Evolutionary conservation across 768 basidiomycete species (phyloP).

Genomic region (Bullera alba): DNA sequence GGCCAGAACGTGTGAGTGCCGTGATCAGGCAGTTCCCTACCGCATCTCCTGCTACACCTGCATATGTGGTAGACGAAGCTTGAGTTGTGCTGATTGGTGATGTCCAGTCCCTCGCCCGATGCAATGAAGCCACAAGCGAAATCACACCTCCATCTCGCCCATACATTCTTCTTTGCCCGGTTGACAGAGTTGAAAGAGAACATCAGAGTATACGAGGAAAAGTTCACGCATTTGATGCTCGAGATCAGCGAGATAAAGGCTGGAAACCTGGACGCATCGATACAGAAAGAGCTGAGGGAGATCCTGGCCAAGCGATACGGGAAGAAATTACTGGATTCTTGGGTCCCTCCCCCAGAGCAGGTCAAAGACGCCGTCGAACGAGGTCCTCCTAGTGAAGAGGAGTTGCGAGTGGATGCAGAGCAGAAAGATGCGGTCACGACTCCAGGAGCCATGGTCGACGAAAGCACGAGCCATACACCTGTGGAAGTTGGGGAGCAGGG

Average conservation of each 20-base stretch:
- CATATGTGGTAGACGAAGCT: no score
- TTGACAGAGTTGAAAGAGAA: slow-evolving; percentile 64
- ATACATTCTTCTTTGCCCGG: slow-evolving; percentile 64
- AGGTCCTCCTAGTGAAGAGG: slow-evolving; percentile 10
- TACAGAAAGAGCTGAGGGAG: slow-evolving; percentile 50
- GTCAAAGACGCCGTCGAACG: slow-evolving; percentile 15
- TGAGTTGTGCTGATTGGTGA: slow-evolving; percentile 1
- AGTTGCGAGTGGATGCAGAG: slow-evolving; percentile 1
- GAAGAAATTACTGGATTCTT: slow-evolving; percentile 28
- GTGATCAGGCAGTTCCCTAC: background rate
- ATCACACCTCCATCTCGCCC: slow-evolving; percentile 62
- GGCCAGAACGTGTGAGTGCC: slow-evolving; percentile 51
- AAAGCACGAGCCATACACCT: background rate
- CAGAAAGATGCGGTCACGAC: background rate
- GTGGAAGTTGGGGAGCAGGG: background rate
- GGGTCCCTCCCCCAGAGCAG: slow-evolving; percentile 25
- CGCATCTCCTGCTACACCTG: background rate
- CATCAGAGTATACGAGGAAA: slow-evolving; percentile 65
- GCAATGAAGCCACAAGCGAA: slow-evolving; percentile 57
- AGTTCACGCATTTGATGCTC: slow-evolving; percentile 67
- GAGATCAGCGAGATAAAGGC: slow-evolving; percentile 73
- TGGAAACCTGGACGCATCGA: slow-evolving; percentile 59
- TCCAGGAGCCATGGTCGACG: background rate
- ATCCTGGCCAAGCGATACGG: slow-evolving; percentile 29
- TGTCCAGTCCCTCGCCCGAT: slow-evolving; percentile 47